Conservation (phyloP, 768 basidiomycete genomes). For the Amanita polypyramis region DNA sequence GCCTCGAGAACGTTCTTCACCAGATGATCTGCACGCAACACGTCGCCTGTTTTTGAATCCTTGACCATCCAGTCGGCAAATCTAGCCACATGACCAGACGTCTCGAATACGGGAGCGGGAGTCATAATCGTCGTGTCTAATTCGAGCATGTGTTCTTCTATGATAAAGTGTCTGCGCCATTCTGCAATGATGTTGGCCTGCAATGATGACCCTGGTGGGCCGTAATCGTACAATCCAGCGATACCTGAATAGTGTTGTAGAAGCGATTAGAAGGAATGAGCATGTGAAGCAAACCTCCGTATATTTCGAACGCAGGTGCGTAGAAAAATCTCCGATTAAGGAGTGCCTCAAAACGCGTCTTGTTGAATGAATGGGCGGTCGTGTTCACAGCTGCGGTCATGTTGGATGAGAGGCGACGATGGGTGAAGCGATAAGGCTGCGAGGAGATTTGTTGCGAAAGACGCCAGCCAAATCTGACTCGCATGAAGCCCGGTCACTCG, state of each 20-base stretch:
- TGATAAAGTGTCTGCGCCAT: constrained; percentile 97
- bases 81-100: constrained; percentile 94
- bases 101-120: constrained; percentile 86
- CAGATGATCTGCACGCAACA: constrained; percentile 92
- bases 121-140: constrained; percentile 99
- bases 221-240: constrained; percentile 96
- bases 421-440: constrained; percentile 19
- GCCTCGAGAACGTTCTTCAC: constrained; percentile 90
- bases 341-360: constrained; percentile 71
- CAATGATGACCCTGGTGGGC: constrained; percentile 89
- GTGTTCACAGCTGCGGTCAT: constrained; percentile 54
- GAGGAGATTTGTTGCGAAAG: constrained; percentile 15
- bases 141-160: constrained; percentile 98
- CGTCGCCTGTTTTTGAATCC: constrained; percentile 90
- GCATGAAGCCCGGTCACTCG: constrained; percentile 17
- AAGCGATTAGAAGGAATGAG: neutral
- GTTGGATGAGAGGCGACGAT: constrained; percentile 20
- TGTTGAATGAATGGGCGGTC: constrained; percentile 80
- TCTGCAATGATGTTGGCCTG: constrained; percentile 95
- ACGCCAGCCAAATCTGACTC: constrained; percentile 14
- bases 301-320: constrained; percentile 97
- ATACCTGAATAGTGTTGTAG: constrained; percentile 46
- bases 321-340: constrained; percentile 93
- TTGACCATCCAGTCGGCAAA: constrained; percentile 99
- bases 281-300: constrained; percentile 62